Evolutionary conservation across 2,329 filamentous ascomycete genomes (phyloP).

Genomic region (Macrophomina tecta): DNA sequence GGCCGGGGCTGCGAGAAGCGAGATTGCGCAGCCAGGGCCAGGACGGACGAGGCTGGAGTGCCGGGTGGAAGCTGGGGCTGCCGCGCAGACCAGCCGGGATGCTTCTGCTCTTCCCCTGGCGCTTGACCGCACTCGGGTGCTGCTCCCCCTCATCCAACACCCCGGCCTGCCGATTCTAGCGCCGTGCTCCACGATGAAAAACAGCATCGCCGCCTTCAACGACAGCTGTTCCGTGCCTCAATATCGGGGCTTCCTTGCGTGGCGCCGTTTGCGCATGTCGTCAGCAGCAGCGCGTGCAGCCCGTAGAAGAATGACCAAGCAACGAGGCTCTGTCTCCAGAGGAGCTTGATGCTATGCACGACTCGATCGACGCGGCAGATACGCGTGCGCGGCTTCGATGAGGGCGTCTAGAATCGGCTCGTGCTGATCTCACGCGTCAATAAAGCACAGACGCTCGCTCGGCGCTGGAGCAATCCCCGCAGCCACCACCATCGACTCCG

Average conservation of each 20-base stretch:
- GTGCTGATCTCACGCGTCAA: slow-evolving; percentile 19
- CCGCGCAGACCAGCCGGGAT: background rate
- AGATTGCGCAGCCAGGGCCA: slow-evolving; percentile 3
- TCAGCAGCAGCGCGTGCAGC: background rate
- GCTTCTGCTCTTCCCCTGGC: slow-evolving; percentile 10
- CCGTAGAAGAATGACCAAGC: background rate
- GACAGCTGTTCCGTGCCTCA: background rate
- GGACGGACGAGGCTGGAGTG: background rate
- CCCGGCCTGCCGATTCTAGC: background rate
- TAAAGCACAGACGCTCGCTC: slow-evolving; percentile 12
- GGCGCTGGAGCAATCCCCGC: background rate
- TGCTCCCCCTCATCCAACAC: background rate
- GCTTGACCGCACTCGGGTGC: slow-evolving; percentile 11
- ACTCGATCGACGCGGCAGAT: background rate
- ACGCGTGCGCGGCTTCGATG: background rate
- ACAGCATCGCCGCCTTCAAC: background rate
- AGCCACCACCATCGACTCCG: background rate
- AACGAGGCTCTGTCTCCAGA: background rate
- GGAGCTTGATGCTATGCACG: background rate
- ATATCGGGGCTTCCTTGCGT: background rate
- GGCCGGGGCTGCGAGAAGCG: slow-evolving; percentile 8
- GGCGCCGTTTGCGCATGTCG: background rate
- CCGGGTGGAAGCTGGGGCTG: background rate
- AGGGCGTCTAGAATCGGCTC: background rate
- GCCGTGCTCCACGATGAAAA: background rate